A percentile compares a stretch with the other conserved stretches of the same genome.
These are phyloP conservation scores for Otatea glauca DNA, from an alignment of 176 grass and related monocot species.

Conservation along the genomic window DNA sequence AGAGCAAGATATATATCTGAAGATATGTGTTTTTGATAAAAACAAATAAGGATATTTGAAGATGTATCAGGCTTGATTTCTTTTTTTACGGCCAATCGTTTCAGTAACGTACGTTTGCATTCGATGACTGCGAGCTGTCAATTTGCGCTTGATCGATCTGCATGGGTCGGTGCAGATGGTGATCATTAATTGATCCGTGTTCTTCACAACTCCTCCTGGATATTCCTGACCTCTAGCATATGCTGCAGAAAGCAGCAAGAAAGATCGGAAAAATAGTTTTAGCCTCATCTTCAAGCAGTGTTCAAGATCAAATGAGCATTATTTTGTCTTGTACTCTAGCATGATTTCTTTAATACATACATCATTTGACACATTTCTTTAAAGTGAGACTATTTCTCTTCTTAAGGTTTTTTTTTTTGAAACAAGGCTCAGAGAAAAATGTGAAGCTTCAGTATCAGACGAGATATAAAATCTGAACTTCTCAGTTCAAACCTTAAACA, in stretches of 20 bases:
- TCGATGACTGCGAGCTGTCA: neutral
- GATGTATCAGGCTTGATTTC: neutral
- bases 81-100: neutral
- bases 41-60: neutral
- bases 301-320: neutral
- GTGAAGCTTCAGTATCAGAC: neutral
- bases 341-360: neutral
- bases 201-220: conserved; percentile 23
- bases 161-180: neutral
- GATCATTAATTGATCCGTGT: neutral
- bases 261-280: neutral
- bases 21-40: neutral
- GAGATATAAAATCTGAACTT: no score
- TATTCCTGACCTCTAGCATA: conserved; percentile 45
- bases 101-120: neutral
- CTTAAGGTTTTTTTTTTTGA: neutral
- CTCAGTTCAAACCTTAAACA: neutral
- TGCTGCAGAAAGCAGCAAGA: conserved; percentile 27
- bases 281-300: neutral
- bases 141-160: neutral
- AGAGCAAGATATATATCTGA: neutral
- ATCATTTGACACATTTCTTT: neutral
- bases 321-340: neutral
- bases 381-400: neutral
- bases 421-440: neutral